Conservation (phyloP, 140 eudicot genomes). For the Bidens hawaiensis region DNA sequence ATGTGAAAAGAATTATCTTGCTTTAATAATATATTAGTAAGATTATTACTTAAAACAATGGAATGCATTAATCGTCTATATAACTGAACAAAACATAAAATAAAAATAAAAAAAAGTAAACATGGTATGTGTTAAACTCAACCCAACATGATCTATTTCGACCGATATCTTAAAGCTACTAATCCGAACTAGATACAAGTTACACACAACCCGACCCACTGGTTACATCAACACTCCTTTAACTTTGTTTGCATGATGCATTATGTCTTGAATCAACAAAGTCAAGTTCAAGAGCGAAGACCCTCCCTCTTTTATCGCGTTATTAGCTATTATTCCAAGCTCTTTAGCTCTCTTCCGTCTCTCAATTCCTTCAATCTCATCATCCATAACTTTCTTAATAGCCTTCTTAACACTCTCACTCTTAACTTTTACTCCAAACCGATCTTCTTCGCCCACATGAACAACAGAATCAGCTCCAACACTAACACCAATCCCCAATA, state of each 20-base stretch:
- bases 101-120: no score
- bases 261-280: slow-evolving; percentile 32
- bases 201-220: no score
- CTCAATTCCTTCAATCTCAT: slow-evolving; percentile 13
- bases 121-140: no score
- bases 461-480: slow-evolving; percentile 29
- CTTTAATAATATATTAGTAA: no score
- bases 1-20: no score
- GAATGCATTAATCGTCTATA: no score
- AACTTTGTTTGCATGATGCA: slow-evolving; percentile 2
- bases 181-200: neutral
- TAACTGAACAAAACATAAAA: no score
- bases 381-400: slow-evolving; percentile 25
- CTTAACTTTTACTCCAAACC: slow-evolving; percentile 20
- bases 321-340: slow-evolving; percentile 25
- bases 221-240: neutral
- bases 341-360: slow-evolving; percentile 33
- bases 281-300: slow-evolving; percentile 31
- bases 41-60: no score
- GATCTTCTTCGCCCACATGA: slow-evolving; percentile 25
- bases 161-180: neutral
- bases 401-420: slow-evolving; percentile 29
- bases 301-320: slow-evolving; percentile 44
- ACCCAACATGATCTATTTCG: no score
- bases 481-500: slow-evolving; percentile 23